Conservation (phyloP, 1,139 yeast species). For the Starmera stellimalicola region DNA sequence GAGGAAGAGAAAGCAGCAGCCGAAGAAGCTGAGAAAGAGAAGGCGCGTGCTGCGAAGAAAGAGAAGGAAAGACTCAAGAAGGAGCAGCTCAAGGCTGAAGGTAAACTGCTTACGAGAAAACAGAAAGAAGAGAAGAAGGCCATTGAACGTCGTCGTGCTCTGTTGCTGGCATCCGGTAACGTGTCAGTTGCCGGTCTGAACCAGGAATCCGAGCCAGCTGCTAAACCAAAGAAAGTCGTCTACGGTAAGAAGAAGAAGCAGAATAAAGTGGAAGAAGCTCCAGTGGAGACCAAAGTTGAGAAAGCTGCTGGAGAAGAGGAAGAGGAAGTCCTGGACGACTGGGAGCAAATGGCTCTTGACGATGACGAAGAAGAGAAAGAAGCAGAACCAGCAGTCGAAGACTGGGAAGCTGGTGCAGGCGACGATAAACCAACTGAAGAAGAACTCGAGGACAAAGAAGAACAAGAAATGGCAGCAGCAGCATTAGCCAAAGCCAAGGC, state of each 20-base stretch:
- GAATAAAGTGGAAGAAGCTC: conserved; percentile 19
- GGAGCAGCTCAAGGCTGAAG: conserved; percentile 85
- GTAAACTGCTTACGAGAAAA: conserved; percentile 80
- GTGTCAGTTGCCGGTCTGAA: conserved; percentile 69
- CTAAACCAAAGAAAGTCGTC: conserved; percentile 63
- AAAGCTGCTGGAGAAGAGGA: conserved; percentile 22
- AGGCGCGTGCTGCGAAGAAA: conserved; percentile 62
- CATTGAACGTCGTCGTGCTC: conserved; percentile 85
- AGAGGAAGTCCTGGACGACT: conserved; percentile 54
- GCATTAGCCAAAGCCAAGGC: conserved; percentile 18
- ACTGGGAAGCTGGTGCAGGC: conserved; percentile 16
- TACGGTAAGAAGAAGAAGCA: conserved; percentile 66
- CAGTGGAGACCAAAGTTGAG: conserved; percentile 20
- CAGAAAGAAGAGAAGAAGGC: conserved; percentile 89
- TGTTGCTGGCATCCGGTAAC: conserved; percentile 66
- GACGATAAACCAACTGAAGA: conserved; percentile 8
- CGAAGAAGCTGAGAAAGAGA: conserved; percentile 55
- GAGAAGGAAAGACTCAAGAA: conserved; percentile 76
- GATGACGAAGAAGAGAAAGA: conserved; percentile 20
- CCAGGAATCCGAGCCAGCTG: conserved; percentile 25
- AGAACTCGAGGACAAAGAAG: conserved; percentile 16
- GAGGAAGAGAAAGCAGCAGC: conserved; percentile 41
- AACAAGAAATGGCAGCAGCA: conserved; percentile 19
- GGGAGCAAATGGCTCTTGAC: conserved; percentile 36
- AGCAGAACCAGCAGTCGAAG: conserved; percentile 19